Evolutionary conservation across 2,329 filamentous ascomycete species (phyloP), one percentile per base, ranked within the genome.

Genomic region (Trichothecium sympodiale): DNA sequence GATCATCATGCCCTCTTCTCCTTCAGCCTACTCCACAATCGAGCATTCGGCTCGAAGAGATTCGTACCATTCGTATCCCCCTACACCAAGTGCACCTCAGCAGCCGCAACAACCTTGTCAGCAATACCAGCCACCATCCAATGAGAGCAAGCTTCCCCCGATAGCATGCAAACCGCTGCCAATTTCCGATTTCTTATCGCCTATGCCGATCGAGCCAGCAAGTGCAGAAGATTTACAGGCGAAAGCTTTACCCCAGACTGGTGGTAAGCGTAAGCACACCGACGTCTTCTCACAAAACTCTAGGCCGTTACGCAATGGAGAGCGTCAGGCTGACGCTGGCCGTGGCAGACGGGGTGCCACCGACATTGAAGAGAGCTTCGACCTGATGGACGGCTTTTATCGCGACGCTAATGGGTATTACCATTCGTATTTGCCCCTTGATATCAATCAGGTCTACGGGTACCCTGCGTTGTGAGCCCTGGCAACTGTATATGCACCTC

Each of bases 231-330:
- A n/a, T n/a, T n/a, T n/a, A n/a, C n/a, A n/a, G n/a, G n/a, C n/a
- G n/a, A n/a, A n/a, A n/a, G n/a, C n/a, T n/a, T n/a, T n/a, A n/a
- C n/a, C n/a, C 17, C 42, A 41, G 5, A 49, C 49, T 1, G 57
- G 57, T 2, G 53, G 51, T 29, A 61, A 61, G 48, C 54, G 57
- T 23, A 61, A 61, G 40, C 57, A 56, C 32, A 55, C 59, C 31
- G 40, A 40, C 9, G 53, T 57, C 37, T 61, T 61, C 33, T 35
- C 44, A 7, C 52, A 58, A 31, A 54, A 42, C 37, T 41, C 41
- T 4, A 45, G 49, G 15, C 48, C 56, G 2, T 48, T 61, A 5
- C 52, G 54, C 46, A 60, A 64, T 28, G 54, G 59, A 3, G 51
- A 58, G 41, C 51, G 60, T 18, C 59, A 57, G 34, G 39, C 49